Evolutionary conservation across 108 stramenopile genomes (phyloP).

Genomic region (Schizochytrium sp.): DNA sequence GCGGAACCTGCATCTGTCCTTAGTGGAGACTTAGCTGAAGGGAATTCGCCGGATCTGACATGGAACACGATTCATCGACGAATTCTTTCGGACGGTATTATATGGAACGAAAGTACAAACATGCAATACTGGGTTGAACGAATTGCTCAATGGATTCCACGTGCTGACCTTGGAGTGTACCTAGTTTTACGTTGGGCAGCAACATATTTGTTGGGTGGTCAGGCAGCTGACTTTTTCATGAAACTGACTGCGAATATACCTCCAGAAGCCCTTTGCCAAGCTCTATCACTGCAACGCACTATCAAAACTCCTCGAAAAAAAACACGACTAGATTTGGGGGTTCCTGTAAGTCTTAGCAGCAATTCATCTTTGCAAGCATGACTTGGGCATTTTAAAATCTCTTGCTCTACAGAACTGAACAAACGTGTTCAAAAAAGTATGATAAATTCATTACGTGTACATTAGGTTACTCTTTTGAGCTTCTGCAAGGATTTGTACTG

Average conservation of each 20-base stretch:
- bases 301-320: background rate
- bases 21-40: background rate
- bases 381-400: too few relatives aligned
- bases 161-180: background rate
- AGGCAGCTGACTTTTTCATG: constrained; percentile 27
- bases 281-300: background rate
- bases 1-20: background rate
- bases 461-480: too few relatives aligned
- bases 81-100: background rate
- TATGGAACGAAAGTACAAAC: constrained; percentile 2
- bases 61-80: constrained; percentile 16
- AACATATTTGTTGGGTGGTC: background rate
- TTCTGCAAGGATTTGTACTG: too few relatives aligned
- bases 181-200: constrained; percentile 15
- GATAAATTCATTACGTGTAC: too few relatives aligned
- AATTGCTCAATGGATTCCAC: background rate
- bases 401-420: too few relatives aligned
- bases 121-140: constrained; percentile 11
- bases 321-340: too few relatives aligned
- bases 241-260: background rate
- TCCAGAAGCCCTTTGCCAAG: background rate
- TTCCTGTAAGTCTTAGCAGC: too few relatives aligned
- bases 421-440: too few relatives aligned
- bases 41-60: background rate
- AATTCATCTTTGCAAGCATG: too few relatives aligned